phyloP scores from a whole-genome alignment of 805 yeast genomes.

The Metschnikowia amazonensis region DNA sequence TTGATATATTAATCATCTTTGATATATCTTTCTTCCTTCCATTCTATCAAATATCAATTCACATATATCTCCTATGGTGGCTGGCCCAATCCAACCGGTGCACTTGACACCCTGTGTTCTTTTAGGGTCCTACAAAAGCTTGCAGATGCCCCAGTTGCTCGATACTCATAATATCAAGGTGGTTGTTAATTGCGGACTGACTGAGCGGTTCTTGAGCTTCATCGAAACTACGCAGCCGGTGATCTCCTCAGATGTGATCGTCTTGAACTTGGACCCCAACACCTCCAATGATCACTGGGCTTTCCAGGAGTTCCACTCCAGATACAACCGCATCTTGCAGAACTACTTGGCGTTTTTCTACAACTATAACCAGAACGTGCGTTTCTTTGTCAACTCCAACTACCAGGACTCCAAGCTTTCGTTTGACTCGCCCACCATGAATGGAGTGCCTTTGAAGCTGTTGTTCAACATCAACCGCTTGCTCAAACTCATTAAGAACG shows the following conservation, averaged over 20 bases:
- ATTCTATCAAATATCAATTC: neutral
- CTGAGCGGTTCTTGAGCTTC: slow-evolving; percentile 27
- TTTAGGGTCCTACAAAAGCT: slow-evolving; percentile 11
- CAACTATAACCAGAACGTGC: slow-evolving; percentile 28
- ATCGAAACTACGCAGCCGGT: slow-evolving; percentile 21
- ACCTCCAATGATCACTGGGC: slow-evolving; percentile 19
- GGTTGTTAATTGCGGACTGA: slow-evolving; percentile 37
- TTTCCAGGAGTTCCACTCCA: slow-evolving; percentile 24
- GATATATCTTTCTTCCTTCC: neutral
- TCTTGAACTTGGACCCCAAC: slow-evolving; percentile 36
- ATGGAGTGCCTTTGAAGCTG: slow-evolving; percentile 35
- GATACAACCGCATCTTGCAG: slow-evolving; percentile 34
- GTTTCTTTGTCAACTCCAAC: slow-evolving; percentile 27
- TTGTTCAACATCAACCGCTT: slow-evolving; percentile 36
- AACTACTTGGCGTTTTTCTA: slow-evolving; percentile 38
- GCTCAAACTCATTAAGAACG: slow-evolving; percentile 30
- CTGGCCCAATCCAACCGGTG: slow-evolving; percentile 3
- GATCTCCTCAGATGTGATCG: slow-evolving; percentile 35
- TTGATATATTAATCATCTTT: no score
- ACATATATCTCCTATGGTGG: slow-evolving; percentile 4
- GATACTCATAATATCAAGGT: slow-evolving; percentile 30
- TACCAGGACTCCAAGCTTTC: slow-evolving; percentile 18
- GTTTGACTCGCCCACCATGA: slow-evolving; percentile 32
- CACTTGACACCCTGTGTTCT: slow-evolving; percentile 16
- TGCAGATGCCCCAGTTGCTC: slow-evolving; percentile 16